A percentile compares a stretch with the other conserved stretches of the same genome.
Evolutionary conservation across 2,329 filamentous ascomycete species (phyloP).

Genomic region (Akanthomyces muscarius): DNA sequence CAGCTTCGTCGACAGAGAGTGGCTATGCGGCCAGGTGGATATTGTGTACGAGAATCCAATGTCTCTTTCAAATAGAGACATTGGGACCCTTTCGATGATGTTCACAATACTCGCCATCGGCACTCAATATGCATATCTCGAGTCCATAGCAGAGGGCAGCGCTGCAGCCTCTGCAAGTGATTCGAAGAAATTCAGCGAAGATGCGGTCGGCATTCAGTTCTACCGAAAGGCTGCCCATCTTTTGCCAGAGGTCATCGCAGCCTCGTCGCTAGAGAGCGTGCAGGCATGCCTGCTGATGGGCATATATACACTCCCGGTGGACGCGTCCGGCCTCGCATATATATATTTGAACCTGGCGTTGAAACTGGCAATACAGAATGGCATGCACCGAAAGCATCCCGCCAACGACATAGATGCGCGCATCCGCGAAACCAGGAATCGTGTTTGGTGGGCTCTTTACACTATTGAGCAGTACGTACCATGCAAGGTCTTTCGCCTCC

Average conservation of each 20-base stretch:
- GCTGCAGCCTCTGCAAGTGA: slow-evolving; percentile 9
- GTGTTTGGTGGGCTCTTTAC: slow-evolving; percentile 56
- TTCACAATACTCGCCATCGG: slow-evolving; percentile 47
- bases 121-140: slow-evolving; percentile 48
- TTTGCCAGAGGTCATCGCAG: slow-evolving; percentile 53
- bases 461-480: slow-evolving; percentile 48
- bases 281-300: slow-evolving; percentile 55
- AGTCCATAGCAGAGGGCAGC: slow-evolving; percentile 25
- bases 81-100: slow-evolving; percentile 41
- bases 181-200: slow-evolving; percentile 38
- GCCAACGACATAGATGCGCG: slow-evolving; percentile 44
- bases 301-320: slow-evolving; percentile 51
- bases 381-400: slow-evolving; percentile 52
- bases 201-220: slow-evolving; percentile 52
- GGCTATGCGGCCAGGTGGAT: slow-evolving; percentile 40
- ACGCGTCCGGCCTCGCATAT: slow-evolving; percentile 53
- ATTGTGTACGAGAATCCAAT: slow-evolving; percentile 38
- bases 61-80: slow-evolving; percentile 36
- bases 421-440: slow-evolving; percentile 49
- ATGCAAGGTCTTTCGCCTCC: neutral
- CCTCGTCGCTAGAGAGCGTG: slow-evolving; percentile 53
- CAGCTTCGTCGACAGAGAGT: slow-evolving; percentile 43
- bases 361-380: slow-evolving; percentile 56
- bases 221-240: slow-evolving; percentile 53
- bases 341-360: slow-evolving; percentile 54